A percentile compares a stretch with the other conserved stretches of the same genome.
Conservation (phyloP, 768 basidiomycete species). For the Suillus bovinus region DNA sequence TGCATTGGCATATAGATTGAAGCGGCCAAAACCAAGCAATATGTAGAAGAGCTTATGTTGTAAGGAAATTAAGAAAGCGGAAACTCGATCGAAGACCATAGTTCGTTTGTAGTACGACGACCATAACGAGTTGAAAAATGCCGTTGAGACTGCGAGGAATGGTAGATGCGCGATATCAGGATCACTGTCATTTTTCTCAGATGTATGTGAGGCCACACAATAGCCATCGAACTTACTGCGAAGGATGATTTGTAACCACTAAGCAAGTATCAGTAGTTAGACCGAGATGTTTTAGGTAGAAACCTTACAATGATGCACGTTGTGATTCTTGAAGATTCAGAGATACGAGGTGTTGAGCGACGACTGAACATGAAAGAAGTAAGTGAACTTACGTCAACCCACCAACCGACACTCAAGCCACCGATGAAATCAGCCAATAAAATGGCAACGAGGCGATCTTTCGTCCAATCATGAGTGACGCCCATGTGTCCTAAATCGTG, state of each 20-base stretch:
- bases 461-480: slow-evolving; percentile 83
- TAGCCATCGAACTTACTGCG: slow-evolving; percentile 62
- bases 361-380: slow-evolving; percentile 11
- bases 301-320: slow-evolving; percentile 89
- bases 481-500: slow-evolving; percentile 97
- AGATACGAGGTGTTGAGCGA: slow-evolving; percentile 8
- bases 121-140: slow-evolving; percentile 84
- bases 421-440: slow-evolving; percentile 85
- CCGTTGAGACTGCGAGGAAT: slow-evolving; percentile 90
- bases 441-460: slow-evolving; percentile 79
- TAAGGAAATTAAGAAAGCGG: slow-evolving; percentile 62
- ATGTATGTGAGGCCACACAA: neutral
- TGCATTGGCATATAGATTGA: slow-evolving; percentile 92
- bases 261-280: slow-evolving; percentile 11
- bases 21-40: slow-evolving; percentile 86
- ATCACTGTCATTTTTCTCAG: slow-evolving; percentile 49
- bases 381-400: slow-evolving; percentile 84
- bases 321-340: slow-evolving; percentile 89
- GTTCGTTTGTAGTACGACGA: slow-evolving; percentile 94
- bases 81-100: slow-evolving; percentile 74
- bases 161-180: slow-evolving; percentile 88
- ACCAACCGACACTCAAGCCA: slow-evolving; percentile 96
- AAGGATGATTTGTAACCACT: slow-evolving; percentile 98
- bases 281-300: slow-evolving; percentile 3
- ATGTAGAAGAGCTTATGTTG: slow-evolving; percentile 95